Base-by-base conservation (phyloP, 176 grass and related monocot genomes). In the Oryza meyeriana region DNA sequence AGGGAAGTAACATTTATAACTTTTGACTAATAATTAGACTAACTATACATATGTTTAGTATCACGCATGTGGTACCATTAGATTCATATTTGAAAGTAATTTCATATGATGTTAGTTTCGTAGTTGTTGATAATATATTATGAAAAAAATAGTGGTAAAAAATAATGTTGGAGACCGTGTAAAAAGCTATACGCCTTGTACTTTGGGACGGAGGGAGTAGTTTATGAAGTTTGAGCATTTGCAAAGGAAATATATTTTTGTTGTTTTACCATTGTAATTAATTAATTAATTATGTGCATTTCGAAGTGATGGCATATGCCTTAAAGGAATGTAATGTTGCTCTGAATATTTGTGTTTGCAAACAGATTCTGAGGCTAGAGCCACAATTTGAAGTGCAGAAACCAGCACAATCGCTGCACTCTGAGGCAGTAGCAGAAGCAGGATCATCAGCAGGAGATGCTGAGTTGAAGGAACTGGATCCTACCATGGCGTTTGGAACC, bases 351-450 rank as follows among this genome's bases (percentile, higher is more conserved):
- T 87, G 35, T 75, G 76, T 81, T 84, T 64, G 16, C 20, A 65
- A 81, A 83, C 86, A 99, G 96, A 89, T 99, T 81, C 70, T 99
- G 17, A 99, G 96, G 87, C 77, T 99, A 34, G 89, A 99, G 68
- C 96, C 93, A 40, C 77, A 89, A 47, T 40, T 92, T 33, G 64
- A 47, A 61, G 67, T 39, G 68, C 84, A 87, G 29, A 74, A 81
- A 74, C 85, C 78, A 10, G 64, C 64, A 0, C 80, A 92, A 50
- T 77, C 78, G 8, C 89, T 92, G 47, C 86, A 47, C 35, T 99
- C 91, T 52, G 89, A 75, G 25, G 75, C 58, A 35, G 66, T 85
- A 82, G 77, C 84, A 45, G 86, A 89, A 72, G 87, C 71, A 8
- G 84, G 79, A 81, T 70, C 88, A 22, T 80, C 69, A 62, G 67